These are phyloP conservation scores for Tephrocybe sp. DNA, from an alignment of 768 basidiomycete genomes.

Conservation along the genomic window DNA sequence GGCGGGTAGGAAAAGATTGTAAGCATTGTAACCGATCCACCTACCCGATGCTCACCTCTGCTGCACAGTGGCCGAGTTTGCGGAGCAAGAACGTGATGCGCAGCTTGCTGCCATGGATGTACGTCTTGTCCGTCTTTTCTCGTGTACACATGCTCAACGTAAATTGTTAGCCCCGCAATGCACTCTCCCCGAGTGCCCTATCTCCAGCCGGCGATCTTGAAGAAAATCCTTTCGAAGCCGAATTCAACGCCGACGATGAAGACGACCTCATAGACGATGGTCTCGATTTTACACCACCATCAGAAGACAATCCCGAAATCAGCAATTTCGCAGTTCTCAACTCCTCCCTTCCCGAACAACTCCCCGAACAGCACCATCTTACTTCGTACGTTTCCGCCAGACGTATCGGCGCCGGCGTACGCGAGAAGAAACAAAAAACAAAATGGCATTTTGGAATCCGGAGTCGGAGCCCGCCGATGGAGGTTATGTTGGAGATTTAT, in stretches of 20 bases:
- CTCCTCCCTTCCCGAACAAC: slow-evolving; percentile 73
- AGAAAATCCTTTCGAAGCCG: slow-evolving; percentile 79
- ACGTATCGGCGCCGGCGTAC: slow-evolving; percentile 35
- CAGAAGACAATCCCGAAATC: slow-evolving; percentile 34
- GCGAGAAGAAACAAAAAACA: slow-evolving; percentile 70
- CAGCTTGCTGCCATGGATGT: slow-evolving; percentile 80
- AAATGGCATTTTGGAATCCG: slow-evolving; percentile 99
- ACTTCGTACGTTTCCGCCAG: slow-evolving; percentile 63
- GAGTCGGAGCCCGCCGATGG: slow-evolving; percentile 93
- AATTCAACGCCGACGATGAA: slow-evolving; percentile 56
- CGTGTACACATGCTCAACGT: neutral
- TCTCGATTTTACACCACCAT: slow-evolving; percentile 28
- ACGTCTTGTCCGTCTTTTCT: slow-evolving; percentile 25
- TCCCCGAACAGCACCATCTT: slow-evolving; percentile 62
- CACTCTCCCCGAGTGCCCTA: slow-evolving; percentile 61
- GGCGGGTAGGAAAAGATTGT: slow-evolving; percentile 81
- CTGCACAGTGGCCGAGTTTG: slow-evolving; percentile 67
- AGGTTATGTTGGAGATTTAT: slow-evolving; percentile 99
- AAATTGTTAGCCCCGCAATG: slow-evolving; percentile 60
- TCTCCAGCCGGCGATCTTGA: slow-evolving; percentile 62
- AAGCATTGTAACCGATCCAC: slow-evolving; percentile 28
- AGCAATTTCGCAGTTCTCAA: slow-evolving; percentile 87
- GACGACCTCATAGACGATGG: slow-evolving; percentile 36
- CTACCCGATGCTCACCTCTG: slow-evolving; percentile 1
- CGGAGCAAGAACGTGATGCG: slow-evolving; percentile 84